A percentile compares a stretch with the other conserved stretches of the same genome.
Evolutionary conservation across 768 basidiomycete genomes (phyloP).

Genomic region (Pilatotrama ljubarskyi): DNA sequence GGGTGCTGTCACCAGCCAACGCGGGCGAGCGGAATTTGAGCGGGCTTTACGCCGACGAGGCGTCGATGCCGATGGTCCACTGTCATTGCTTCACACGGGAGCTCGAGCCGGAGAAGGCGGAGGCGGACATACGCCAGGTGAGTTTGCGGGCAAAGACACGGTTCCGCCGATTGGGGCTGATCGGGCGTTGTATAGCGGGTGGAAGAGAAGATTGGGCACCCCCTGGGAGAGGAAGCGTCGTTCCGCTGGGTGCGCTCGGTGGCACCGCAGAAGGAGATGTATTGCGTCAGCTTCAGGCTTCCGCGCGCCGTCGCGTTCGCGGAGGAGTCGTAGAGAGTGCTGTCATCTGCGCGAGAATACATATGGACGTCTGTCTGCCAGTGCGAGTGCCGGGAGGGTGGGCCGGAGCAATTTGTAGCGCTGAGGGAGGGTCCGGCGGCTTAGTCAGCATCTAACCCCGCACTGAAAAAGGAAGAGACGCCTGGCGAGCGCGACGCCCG

Average conservation of each 20-base stretch:
- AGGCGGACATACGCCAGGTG: constrained; percentile 80
- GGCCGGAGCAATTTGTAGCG: constrained; percentile 6
- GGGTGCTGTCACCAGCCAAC: constrained; percentile 52
- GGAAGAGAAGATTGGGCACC: constrained; percentile 58
- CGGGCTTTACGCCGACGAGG: constrained; percentile 37
- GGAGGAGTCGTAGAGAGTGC: background rate
- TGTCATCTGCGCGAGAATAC: background rate
- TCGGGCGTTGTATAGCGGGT: constrained; percentile 55
- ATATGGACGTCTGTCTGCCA: background rate
- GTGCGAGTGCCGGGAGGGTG: background rate
- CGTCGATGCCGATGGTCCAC: constrained; percentile 84
- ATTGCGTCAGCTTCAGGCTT: constrained; percentile 87
- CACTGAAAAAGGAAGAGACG: constrained; percentile 19
- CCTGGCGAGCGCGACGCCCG: constrained; percentile 15
- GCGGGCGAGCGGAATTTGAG: constrained; percentile 48
- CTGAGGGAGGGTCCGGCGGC: constrained; percentile 10
- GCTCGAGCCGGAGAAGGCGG: constrained; percentile 62
- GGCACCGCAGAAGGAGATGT: constrained; percentile 97
- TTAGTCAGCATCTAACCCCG: constrained; percentile 31
- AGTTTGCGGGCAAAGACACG: background rate
- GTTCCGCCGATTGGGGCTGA: constrained; percentile 13
- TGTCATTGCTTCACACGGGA: constrained; percentile 96
- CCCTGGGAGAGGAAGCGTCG: constrained; percentile 48
- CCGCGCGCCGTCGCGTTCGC: constrained; percentile 45
- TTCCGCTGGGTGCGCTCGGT: constrained; percentile 88